Percentiles rank a stretch among this genome's conserved stretches.
These are phyloP conservation scores for Fagopyrum tataricum DNA, from an alignment of 148 eudicot genomes.

Conservation along the genomic window DNA sequence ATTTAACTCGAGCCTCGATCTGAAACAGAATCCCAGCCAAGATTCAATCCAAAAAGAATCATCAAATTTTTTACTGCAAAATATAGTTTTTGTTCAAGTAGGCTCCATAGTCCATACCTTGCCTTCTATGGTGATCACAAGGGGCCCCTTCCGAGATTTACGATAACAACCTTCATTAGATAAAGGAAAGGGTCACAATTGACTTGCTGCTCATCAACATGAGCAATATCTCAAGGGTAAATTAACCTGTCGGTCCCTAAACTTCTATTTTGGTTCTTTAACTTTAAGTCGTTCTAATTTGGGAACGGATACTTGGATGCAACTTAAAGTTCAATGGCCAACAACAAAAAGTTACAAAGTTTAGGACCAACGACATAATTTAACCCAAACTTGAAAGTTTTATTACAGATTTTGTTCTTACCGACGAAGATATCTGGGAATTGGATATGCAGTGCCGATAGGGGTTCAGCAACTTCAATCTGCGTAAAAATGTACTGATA, in stretches of 20 bases:
- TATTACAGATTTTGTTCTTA: slow-evolving; percentile 21
- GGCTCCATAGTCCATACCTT: slow-evolving; percentile 40
- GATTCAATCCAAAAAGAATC: neutral
- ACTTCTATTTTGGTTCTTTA: too few relatives aligned
- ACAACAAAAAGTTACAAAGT: too few relatives aligned
- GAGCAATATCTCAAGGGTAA: neutral
- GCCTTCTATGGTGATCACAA: slow-evolving; percentile 64
- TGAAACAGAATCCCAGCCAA: slow-evolving; percentile 18
- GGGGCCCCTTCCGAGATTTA: slow-evolving; percentile 61
- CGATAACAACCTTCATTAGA: slow-evolving; percentile 65
- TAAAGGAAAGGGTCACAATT: neutral
- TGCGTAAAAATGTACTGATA: slow-evolving; percentile 22
- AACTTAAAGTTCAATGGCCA: too few relatives aligned
- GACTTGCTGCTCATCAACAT: neutral
- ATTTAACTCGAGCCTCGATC: slow-evolving; percentile 53
- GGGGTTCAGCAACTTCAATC: slow-evolving; percentile 77
- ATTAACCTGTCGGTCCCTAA: too few relatives aligned
- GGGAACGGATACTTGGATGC: too few relatives aligned
- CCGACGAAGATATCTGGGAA: slow-evolving; percentile 82
- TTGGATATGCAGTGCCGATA: slow-evolving; percentile 48
- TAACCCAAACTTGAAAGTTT: neutral
- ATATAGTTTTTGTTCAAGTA: neutral
- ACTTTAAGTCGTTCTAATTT: too few relatives aligned
- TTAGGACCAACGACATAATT: too few relatives aligned
- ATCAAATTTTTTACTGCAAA: neutral